phyloP scores from a whole-genome alignment of 169 alveolate genomes.

The Plasmodium billcollinsi region DNA sequence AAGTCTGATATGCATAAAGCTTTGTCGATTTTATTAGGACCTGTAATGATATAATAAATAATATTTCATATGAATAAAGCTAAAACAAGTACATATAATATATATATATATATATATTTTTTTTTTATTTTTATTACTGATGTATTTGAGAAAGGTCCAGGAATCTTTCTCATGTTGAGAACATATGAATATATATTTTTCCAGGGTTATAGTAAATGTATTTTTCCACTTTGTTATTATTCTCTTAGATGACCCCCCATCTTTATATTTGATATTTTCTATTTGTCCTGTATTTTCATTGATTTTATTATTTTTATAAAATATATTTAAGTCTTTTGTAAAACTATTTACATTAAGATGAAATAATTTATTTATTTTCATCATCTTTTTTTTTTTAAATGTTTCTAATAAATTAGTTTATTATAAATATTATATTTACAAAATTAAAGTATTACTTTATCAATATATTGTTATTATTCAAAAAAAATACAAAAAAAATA shows the following conservation, averaged over 20 bases:
- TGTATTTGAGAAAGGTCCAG: constrained; percentile 51
- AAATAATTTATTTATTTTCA: constrained; percentile 26
- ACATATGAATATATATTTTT: constrained; percentile 46
- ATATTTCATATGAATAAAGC: too few relatives aligned
- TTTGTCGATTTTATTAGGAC: constrained; percentile 39
- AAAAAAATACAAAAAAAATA: not conserved
- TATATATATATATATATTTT: not conserved
- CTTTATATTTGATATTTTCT: constrained; percentile 11
- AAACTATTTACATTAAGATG: constrained; percentile 36
- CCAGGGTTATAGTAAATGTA: constrained; percentile 49
- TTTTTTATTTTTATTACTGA: constrained; percentile 31
- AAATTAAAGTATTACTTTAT: not conserved
- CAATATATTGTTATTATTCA: not conserved
- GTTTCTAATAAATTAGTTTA: not conserved
- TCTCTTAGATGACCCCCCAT: constrained; percentile 10
- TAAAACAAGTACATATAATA: too few relatives aligned
- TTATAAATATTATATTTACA: not conserved
- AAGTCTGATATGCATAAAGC: constrained; percentile 27
- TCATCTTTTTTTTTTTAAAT: not conserved
- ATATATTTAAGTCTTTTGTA: constrained; percentile 28
- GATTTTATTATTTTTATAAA: constrained; percentile 26
- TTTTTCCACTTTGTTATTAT: constrained; percentile 29
- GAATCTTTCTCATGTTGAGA: not conserved
- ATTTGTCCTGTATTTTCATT: constrained; percentile 16
- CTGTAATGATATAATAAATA: not conserved